Conservation (phyloP, 164 flowering plant species). For the Brasenia schreberi region DNA sequence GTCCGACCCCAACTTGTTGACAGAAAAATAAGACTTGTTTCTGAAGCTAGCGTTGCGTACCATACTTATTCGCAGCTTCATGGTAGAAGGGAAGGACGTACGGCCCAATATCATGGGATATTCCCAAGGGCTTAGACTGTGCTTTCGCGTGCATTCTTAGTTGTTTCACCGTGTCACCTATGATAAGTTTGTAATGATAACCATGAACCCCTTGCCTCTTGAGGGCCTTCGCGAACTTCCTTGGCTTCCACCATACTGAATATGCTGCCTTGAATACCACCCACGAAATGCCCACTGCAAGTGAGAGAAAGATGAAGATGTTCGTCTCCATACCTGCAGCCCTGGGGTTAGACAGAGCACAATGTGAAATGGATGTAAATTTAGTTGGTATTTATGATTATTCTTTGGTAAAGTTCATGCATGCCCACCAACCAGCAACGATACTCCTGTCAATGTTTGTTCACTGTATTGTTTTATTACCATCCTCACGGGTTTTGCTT, state of each 20-base stretch:
- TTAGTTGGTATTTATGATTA: too few species aligned
- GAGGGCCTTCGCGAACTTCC: slow-evolving; percentile 4
- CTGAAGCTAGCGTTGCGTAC: slow-evolving; percentile 1
- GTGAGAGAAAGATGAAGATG: too few species aligned
- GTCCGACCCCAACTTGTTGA: neutral
- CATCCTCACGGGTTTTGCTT: too few species aligned
- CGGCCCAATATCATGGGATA: slow-evolving; percentile 11
- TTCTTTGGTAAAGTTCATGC: too few species aligned
- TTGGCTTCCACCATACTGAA: slow-evolving; percentile 6
- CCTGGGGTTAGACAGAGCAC: too few species aligned
- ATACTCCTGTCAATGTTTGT: too few species aligned
- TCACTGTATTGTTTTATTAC: too few species aligned
- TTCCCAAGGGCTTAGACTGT: slow-evolving; percentile 5
- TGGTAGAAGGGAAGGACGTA: slow-evolving; percentile 7
- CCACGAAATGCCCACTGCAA: neutral
- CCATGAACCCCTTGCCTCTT: slow-evolving; percentile 8
- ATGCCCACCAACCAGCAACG: too few species aligned
- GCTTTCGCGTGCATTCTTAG: slow-evolving; percentile 1
- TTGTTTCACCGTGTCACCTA: slow-evolving; percentile 6
- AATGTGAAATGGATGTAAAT: too few species aligned
- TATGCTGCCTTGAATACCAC: neutral
- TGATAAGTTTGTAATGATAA: slow-evolving; percentile 5
- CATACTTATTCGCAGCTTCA: slow-evolving; percentile 3
- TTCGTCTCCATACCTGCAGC: too few species aligned
- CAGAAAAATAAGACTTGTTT: too few species aligned